Evolutionary conservation across 1,284 basidiomycete genomes (phyloP).

Genomic region (Phylloboletellus chloephorus): DNA sequence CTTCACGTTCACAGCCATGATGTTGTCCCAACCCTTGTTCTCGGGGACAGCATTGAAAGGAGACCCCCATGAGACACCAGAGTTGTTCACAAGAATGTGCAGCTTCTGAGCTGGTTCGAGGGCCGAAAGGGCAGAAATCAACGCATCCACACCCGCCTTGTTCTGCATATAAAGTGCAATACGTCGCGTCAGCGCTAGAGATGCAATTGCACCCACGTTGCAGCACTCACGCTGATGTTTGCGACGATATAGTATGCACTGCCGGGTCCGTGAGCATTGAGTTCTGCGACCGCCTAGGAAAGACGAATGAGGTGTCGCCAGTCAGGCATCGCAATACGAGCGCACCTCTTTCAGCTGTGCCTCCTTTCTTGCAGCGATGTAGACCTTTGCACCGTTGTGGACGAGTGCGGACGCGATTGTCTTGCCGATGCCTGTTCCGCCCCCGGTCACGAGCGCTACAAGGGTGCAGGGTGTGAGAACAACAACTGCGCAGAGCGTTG

Average conservation of each 20-base stretch:
- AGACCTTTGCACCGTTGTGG: slow-evolving; percentile 78
- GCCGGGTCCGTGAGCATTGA: slow-evolving; percentile 55
- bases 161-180: slow-evolving; percentile 37
- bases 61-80: slow-evolving; percentile 77
- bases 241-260: slow-evolving; percentile 68
- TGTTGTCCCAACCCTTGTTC: slow-evolving; percentile 78
- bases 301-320: neutral
- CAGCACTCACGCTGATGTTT: slow-evolving; percentile 57
- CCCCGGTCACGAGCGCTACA: slow-evolving; percentile 74
- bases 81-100: slow-evolving; percentile 79
- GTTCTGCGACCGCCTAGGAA: slow-evolving; percentile 49
- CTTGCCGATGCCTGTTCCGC: slow-evolving; percentile 71
- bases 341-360: slow-evolving; percentile 67
- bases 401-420: slow-evolving; percentile 80
- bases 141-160: slow-evolving; percentile 75
- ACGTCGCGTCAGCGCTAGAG: slow-evolving; percentile 1
- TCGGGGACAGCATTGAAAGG: slow-evolving; percentile 71
- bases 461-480: slow-evolving; percentile 3
- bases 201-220: neutral
- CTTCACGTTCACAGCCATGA: slow-evolving; percentile 78
- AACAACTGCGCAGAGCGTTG: neutral
- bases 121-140: slow-evolving; percentile 64
- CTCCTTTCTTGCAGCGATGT: slow-evolving; percentile 84
- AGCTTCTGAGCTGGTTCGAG: slow-evolving; percentile 55
- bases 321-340: neutral